phyloP scores from a whole-genome alignment of 1,139 yeast species.

The Yamadazyma diddensiae region DNA sequence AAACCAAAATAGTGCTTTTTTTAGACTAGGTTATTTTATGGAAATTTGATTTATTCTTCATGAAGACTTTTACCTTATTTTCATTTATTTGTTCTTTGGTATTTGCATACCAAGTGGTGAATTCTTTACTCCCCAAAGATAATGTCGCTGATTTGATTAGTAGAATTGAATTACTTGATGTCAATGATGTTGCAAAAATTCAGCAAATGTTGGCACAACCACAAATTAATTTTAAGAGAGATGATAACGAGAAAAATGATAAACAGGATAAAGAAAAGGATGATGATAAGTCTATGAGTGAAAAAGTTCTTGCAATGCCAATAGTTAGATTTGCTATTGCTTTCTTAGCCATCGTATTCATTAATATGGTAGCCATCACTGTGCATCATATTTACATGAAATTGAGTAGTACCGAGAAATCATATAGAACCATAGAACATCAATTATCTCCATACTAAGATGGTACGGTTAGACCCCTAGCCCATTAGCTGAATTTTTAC shows the following conservation, averaged over 20 bases:
- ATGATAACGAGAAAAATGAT: constrained; percentile 4
- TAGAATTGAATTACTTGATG: too few relatives aligned
- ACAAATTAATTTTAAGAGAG: too few relatives aligned
- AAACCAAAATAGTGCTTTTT: constrained; percentile 1
- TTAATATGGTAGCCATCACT: constrained; percentile 34
- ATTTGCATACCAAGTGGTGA: too few relatives aligned
- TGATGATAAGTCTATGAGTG: neutral
- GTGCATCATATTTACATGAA: constrained; percentile 35
- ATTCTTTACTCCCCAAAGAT: too few relatives aligned
- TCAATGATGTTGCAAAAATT: too few relatives aligned
- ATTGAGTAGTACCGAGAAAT: constrained; percentile 26
- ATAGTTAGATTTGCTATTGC: constrained; percentile 27
- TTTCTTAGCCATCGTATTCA: constrained; percentile 26
- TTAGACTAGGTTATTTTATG: neutral
- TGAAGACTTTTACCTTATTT: neutral
- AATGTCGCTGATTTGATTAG: too few relatives aligned
- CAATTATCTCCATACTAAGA: constrained; percentile 28
- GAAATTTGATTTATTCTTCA: neutral
- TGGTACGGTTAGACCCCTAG: too few relatives aligned
- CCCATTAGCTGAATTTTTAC: too few relatives aligned
- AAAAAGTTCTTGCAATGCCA: constrained; percentile 15
- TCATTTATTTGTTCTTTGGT: neutral
- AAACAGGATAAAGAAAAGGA: constrained; percentile 3
- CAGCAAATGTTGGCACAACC: too few relatives aligned
- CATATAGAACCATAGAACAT: constrained; percentile 36